Base-by-base conservation (phyloP, 1,139 yeast species). In the Yamadazyma spencermartinsiae region DNA sequence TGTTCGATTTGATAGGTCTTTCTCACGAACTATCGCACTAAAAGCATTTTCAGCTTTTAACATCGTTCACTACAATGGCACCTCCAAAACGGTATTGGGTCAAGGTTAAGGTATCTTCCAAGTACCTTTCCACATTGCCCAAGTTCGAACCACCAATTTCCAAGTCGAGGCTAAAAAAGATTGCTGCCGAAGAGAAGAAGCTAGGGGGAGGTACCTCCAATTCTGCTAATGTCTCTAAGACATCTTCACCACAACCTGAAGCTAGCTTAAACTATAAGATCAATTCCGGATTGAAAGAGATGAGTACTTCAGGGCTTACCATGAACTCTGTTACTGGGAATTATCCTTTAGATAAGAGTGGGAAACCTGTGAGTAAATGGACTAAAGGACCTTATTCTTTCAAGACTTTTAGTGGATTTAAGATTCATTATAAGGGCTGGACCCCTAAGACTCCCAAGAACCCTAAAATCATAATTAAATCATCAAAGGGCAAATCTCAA, bases 381-480 rank as follows among this genome's bases (percentile, higher is more conserved):
- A 56, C 51, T 7, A 76, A 76, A 50, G 61, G 64, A 38, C 72
- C 75, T 1, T 49, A 58, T 8, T 60, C 62, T 35, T 68, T 80
- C 46, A 76, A 75, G 55, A 73, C 81, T n/a, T 80, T 80, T 50
- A 79, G 82, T 10, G 85, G 86, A 10, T 76, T 72, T 51, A 68
- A 68, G 44, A 72, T 75, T 37, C 58, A 63, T n/a, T 63, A 79
- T 44, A 54, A 28, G 16, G 19, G 17, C 5, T 28, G 31, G 31
- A n/a, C 13, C 5, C 29, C 16, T 6, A 26, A 20, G 31, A n/a
- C 13, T 5, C 29, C 16, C 4, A 26, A 26, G 29, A 14, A 26
- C 20, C 12, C 20, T 28, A 16, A 28, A 28, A 6, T 16, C 20
- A 7, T 13, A 4, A 11, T 11, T 23, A 23, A 23, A 11, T 6